These are phyloP conservation scores for Penicillium sp. DNA, from an alignment of 2,329 filamentous ascomycete genomes.

Conservation along the genomic window DNA sequence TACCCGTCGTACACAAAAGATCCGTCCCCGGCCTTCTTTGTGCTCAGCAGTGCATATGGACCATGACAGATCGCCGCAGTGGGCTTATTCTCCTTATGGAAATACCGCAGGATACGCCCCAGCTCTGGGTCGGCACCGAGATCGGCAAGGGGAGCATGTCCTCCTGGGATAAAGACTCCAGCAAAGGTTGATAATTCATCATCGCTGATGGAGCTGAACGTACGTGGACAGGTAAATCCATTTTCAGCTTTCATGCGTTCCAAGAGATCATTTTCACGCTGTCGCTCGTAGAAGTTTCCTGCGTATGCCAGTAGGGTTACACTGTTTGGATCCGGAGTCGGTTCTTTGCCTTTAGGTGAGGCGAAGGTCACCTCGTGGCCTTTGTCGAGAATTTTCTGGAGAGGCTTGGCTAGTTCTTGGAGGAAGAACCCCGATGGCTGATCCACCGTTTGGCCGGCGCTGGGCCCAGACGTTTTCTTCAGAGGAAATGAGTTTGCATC, in stretches of 20 bases:
- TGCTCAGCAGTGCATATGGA: constrained; percentile 48
- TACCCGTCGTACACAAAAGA: constrained; percentile 50
- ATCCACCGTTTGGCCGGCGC: constrained; percentile 25
- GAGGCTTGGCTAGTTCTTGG: constrained; percentile 42
- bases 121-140: constrained; percentile 45
- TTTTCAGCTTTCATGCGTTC: constrained; percentile 50
- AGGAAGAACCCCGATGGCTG: constrained; percentile 41
- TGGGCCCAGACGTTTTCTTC: constrained; percentile 27
- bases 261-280: constrained; percentile 42
- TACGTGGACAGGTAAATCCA: constrained; percentile 40
- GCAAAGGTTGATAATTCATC: constrained; percentile 41
- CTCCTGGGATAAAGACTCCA: constrained; percentile 49
- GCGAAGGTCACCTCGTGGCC: constrained; percentile 49
- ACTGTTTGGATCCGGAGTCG: constrained; percentile 16
- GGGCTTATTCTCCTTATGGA: constrained; percentile 44
- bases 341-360: constrained; percentile 46
- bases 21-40: constrained; percentile 35
- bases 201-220: constrained; percentile 42
- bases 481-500: constrained; percentile 43
- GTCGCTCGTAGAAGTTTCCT: constrained; percentile 49
- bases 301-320: constrained; percentile 23
- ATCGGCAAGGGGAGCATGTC: constrained; percentile 47
- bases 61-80: constrained; percentile 51
- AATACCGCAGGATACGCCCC: constrained; percentile 44
- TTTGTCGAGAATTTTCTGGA: constrained; percentile 37